Evolutionary conservation across 2,329 filamentous ascomycete genomes (phyloP).

Genomic region (Epichloe gansuensis): DNA sequence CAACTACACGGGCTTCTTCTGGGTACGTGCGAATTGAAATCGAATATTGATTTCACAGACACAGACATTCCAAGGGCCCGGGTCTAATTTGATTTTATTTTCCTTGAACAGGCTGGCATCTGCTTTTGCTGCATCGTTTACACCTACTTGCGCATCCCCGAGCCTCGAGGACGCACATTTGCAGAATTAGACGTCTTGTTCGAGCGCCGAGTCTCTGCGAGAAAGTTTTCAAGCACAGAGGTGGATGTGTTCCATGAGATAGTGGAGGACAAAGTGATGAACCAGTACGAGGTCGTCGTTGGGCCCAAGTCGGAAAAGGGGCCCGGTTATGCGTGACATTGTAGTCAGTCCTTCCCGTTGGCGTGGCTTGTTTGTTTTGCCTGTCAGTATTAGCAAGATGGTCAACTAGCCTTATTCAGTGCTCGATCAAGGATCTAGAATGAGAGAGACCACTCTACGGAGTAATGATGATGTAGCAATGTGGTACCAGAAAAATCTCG

Average conservation of each 20-base stretch:
- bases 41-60: neutral
- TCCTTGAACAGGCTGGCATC: slow-evolving; percentile 44
- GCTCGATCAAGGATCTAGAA: too few relatives aligned
- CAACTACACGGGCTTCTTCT: slow-evolving; percentile 81
- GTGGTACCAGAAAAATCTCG: too few relatives aligned
- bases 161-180: slow-evolving; percentile 68
- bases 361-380: neutral
- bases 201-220: slow-evolving; percentile 55
- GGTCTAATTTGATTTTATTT: neutral
- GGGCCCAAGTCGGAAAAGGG: slow-evolving; percentile 11
- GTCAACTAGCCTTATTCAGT: too few relatives aligned
- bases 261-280: slow-evolving; percentile 34
- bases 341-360: neutral
- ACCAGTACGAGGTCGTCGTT: slow-evolving; percentile 30
- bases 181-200: slow-evolving; percentile 81
- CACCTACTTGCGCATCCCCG: slow-evolving; percentile 46
- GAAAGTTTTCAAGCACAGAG: slow-evolving; percentile 53
- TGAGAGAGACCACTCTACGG: too few relatives aligned
- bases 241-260: slow-evolving; percentile 43
- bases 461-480: too few relatives aligned
- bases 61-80: neutral
- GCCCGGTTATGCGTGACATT: neutral
- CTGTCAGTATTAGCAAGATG: neutral
- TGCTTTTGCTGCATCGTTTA: slow-evolving; percentile 74
- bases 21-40: slow-evolving; percentile 33